Conservation (phyloP, 495 filamentous ascomycete genomes). For the Podospora anserina region DNA sequence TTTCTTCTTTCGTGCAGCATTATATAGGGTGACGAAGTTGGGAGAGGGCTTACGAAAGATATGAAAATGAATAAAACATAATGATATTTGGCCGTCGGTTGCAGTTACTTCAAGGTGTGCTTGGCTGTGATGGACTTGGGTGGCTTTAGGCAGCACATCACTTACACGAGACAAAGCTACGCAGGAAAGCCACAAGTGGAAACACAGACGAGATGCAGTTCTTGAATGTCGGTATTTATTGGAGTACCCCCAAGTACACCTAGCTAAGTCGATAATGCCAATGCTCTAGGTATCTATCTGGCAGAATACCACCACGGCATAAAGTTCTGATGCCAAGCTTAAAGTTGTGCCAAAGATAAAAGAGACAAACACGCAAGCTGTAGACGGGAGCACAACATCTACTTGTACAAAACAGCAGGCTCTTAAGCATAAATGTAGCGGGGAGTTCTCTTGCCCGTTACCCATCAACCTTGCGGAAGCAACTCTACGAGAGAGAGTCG, state of each 20-base stretch:
- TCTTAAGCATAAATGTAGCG: constrained; percentile 33
- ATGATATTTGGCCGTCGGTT: too few species aligned
- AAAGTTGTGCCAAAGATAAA: neutral
- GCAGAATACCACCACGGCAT: neutral
- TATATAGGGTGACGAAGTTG: too few species aligned
- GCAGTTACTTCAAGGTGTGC: too few species aligned
- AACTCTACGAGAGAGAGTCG: constrained; percentile 37
- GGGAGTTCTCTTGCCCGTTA: constrained; percentile 71
- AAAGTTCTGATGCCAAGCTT: neutral
- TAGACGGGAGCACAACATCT: neutral
- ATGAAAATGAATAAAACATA: too few species aligned
- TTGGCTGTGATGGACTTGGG: too few species aligned
- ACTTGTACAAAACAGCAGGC: neutral
- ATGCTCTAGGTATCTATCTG: neutral
- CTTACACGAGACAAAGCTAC: too few species aligned
- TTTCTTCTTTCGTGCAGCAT: too few species aligned
- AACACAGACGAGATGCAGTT: too few species aligned
- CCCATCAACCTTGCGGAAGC: constrained; percentile 52
- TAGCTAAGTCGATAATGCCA: neutral
- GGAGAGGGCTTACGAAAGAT: too few species aligned
- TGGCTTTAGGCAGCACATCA: too few species aligned
- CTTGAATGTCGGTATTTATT: too few species aligned
- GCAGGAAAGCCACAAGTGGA: too few species aligned
- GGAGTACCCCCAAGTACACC: neutral
- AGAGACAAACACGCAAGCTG: neutral